Conservation (phyloP, 139 green algal species). For the Pleodorina starrii region DNA sequence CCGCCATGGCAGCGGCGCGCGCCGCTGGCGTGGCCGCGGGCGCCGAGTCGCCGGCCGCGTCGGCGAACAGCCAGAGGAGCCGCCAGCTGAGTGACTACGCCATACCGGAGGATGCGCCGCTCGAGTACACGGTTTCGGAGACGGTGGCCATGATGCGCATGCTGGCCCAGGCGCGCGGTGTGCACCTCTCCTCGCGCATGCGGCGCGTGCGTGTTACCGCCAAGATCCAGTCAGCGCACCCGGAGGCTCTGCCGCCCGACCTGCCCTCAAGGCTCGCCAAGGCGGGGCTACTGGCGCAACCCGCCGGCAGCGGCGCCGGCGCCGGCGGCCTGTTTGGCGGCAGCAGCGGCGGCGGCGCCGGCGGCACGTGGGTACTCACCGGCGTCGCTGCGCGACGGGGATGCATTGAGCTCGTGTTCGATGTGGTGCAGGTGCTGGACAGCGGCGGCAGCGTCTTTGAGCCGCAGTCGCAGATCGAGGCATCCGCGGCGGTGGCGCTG, state of each 20-base stretch:
- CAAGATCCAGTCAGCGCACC: conserved; percentile 49
- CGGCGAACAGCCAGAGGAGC: conserved; percentile 10
- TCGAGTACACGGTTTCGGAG: conserved; percentile 26
- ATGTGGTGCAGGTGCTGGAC: conserved; percentile 6
- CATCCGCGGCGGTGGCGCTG: neutral
- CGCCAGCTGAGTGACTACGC: conserved; percentile 28
- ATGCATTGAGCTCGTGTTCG: conserved; percentile 46
- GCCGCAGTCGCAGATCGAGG: no score
- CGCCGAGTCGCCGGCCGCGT: neutral
- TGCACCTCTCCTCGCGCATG: conserved; percentile 38
- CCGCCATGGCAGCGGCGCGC: neutral
- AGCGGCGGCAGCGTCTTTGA: neutral
- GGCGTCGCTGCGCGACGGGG: conserved; percentile 21
- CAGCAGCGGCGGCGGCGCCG: neutral
- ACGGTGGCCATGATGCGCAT: conserved; percentile 41
- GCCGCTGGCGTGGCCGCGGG: neutral
- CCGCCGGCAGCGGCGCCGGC: neutral
- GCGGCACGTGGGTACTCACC: conserved; percentile 22
- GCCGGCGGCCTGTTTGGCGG: neutral
- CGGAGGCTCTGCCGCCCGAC: conserved; percentile 6
- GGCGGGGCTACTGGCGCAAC: neutral
- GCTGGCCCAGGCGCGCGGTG: conserved; percentile 27
- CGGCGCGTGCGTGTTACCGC: conserved; percentile 38
- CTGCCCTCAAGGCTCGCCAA: conserved; percentile 2
- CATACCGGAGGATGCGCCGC: conserved; percentile 38